phyloP scores from a whole-genome alignment of 768 basidiomycete species.

The Mycena vitilis region DNA sequence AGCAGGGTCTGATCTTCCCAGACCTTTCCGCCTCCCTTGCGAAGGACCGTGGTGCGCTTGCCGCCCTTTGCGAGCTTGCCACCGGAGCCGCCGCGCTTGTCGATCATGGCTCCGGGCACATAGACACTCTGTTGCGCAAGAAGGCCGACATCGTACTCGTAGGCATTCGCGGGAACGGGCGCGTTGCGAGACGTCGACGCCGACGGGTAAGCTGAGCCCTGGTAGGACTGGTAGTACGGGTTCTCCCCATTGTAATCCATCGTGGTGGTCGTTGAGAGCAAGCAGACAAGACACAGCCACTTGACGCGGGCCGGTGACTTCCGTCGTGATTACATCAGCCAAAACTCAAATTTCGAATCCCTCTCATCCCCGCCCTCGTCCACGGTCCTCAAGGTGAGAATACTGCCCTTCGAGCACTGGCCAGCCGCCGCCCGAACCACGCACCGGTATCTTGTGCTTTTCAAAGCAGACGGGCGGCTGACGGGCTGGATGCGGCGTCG shows the following conservation, averaged over 20 bases:
- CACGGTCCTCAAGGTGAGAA: conserved; percentile 56
- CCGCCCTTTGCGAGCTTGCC: conserved; percentile 90
- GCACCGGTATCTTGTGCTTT: neutral
- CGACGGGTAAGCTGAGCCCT: conserved; percentile 76
- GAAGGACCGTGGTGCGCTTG: conserved; percentile 91
- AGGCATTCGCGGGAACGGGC: conserved; percentile 84
- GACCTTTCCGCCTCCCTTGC: conserved; percentile 95
- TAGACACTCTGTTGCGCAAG: conserved; percentile 93
- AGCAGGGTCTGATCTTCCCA: conserved; percentile 99
- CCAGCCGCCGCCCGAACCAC: neutral
- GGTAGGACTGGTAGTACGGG: conserved; percentile 86
- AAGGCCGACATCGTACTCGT: conserved; percentile 93
- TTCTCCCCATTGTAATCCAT: conserved; percentile 55
- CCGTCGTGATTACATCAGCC: no score
- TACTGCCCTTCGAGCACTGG: conserved; percentile 1
- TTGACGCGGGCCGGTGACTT: no score
- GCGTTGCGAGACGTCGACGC: conserved; percentile 70
- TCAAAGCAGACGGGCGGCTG: conserved; percentile 6
- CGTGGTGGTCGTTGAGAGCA: no score
- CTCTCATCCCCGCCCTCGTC: no score
- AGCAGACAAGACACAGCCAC: no score
- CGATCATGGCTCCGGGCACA: conserved; percentile 91
- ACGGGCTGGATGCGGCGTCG: conserved; percentile 50
- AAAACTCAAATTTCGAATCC: no score
- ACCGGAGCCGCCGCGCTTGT: conserved; percentile 87